Conservation (phyloP, 2,329 filamentous ascomycete species). For the Talaromyces sp. region DNA sequence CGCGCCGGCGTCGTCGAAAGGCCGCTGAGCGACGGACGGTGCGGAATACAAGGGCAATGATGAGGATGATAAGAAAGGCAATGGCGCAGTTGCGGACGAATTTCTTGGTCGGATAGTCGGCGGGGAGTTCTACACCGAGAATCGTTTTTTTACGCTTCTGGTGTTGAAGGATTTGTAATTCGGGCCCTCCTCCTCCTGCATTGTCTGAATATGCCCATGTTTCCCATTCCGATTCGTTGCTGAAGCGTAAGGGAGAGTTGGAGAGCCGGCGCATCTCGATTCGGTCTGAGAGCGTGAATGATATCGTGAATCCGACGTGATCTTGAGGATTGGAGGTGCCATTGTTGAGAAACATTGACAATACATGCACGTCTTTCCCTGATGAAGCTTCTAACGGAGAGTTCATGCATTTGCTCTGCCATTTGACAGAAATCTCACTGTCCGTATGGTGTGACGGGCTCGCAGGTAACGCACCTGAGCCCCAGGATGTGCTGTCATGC, state of each 20-base stretch:
- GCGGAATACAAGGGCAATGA: constrained; percentile 30
- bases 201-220: constrained; percentile 16
- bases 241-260: constrained; percentile 17
- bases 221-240: constrained; percentile 15
- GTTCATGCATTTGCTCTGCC: constrained; percentile 23
- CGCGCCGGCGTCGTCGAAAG: constrained; percentile 47
- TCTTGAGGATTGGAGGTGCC: constrained; percentile 15
- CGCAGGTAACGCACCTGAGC: constrained; percentile 19
- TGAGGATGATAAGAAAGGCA: constrained; percentile 38
- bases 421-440: constrained; percentile 17
- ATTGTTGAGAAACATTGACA: constrained; percentile 22
- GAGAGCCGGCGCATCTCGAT: constrained; percentile 23
- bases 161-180: constrained; percentile 17
- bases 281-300: constrained; percentile 21
- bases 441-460: constrained; percentile 14
- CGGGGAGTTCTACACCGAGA: neutral
- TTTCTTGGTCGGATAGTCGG: constrained; percentile 8
- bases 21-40: constrained; percentile 35
- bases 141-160: neutral
- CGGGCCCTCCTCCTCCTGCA: constrained; percentile 18
- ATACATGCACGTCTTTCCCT: constrained; percentile 19
- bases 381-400: constrained; percentile 13
- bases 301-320: constrained; percentile 28
- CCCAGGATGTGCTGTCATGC: constrained; percentile 18
- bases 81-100: constrained; percentile 34